Percentiles rank a stretch among this genome's conserved stretches.
These are phyloP conservation scores for Quercus tomentella DNA, from an alignment of 331 rosid species.

Conservation along the genomic window DNA sequence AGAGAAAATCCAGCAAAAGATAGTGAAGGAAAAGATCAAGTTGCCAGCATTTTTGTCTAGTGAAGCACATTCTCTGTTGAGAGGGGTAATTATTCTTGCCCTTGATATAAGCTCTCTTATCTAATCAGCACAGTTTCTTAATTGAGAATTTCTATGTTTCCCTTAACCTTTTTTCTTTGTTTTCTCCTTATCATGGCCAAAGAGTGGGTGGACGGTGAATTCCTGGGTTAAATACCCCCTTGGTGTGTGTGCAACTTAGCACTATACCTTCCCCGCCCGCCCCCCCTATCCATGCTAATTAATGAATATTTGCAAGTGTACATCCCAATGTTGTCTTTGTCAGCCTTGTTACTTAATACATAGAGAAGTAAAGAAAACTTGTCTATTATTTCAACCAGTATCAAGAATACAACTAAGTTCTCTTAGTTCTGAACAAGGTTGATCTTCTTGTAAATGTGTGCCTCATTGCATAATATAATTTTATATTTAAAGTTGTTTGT, in stretches of 20 bases:
- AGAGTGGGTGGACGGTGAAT: too few relatives aligned
- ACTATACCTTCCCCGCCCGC: too few relatives aligned
- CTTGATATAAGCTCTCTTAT: conserved; percentile 5
- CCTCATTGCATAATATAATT: neutral
- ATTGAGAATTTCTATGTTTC: too few relatives aligned
- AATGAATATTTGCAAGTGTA: too few relatives aligned
- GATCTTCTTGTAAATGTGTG: neutral
- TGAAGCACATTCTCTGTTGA: conserved; percentile 89
- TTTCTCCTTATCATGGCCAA: neutral
- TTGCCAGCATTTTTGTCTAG: conserved; percentile 82
- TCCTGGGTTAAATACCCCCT: too few relatives aligned
- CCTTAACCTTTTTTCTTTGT: neutral
- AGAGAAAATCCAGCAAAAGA: conserved; percentile 79
- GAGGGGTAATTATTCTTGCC: conserved; percentile 56
- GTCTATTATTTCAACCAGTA: neutral
- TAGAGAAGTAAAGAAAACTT: neutral
- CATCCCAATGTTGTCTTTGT: neutral
- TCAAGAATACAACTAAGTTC: neutral
- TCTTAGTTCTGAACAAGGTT: neutral
- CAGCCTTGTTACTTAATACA: neutral
- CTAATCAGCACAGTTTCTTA: neutral
- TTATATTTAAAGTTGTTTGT: neutral
- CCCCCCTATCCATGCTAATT: too few relatives aligned
- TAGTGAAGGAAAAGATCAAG: conserved; percentile 87
- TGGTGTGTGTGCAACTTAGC: too few relatives aligned